These are phyloP conservation scores for Amanita molliuscula DNA, from an alignment of 768 basidiomycete species.

Conservation along the genomic window DNA sequence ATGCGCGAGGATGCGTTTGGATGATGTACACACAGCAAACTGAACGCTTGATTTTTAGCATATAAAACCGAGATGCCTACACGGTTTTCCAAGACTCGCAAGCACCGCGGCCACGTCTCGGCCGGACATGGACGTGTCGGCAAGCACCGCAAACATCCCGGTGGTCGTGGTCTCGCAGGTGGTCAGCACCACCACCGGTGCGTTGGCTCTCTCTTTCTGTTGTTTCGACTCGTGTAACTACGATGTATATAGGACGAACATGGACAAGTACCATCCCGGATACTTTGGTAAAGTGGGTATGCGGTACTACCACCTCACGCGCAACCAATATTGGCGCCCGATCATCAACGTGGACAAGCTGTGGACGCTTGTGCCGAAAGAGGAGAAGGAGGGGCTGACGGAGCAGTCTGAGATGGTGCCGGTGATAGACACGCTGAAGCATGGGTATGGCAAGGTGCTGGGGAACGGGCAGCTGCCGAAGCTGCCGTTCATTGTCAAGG, in stretches of 20 bases:
- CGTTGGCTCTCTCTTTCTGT: slow-evolving; percentile 19
- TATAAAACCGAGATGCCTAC: slow-evolving; percentile 73
- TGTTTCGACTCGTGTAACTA: not conserved
- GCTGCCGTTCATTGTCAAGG: slow-evolving; percentile 95
- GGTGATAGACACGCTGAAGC: slow-evolving; percentile 79
- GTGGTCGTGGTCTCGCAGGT: slow-evolving; percentile 99
- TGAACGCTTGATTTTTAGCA: slow-evolving; percentile 10
- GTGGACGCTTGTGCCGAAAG: slow-evolving; percentile 81
- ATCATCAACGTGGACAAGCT: slow-evolving; percentile 99
- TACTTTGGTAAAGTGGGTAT: slow-evolving; percentile 99
- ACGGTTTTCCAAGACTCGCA: slow-evolving; percentile 93
- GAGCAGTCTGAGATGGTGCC: slow-evolving; percentile 79
- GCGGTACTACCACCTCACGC: slow-evolving; percentile 94
- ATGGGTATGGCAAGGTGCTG: slow-evolving; percentile 89
- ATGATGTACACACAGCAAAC: slow-evolving; percentile 25
- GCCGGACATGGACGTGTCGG: slow-evolving; percentile 99
- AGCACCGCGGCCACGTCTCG: slow-evolving; percentile 98
- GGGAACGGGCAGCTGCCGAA: slow-evolving; percentile 91
- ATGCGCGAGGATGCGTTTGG: slow-evolving; percentile 29
- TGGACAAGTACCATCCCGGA: slow-evolving; percentile 99
- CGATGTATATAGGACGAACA: slow-evolving; percentile 61
- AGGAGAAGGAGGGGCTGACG: slow-evolving; percentile 70
- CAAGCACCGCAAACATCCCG: slow-evolving; percentile 99
- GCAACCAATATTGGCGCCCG: slow-evolving; percentile 86
- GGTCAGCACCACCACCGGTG: slow-evolving; percentile 98